These are phyloP conservation scores for Scedosporium dehoogii DNA, from an alignment of 2,329 filamentous ascomycete genomes.

Conservation along the genomic window DNA sequence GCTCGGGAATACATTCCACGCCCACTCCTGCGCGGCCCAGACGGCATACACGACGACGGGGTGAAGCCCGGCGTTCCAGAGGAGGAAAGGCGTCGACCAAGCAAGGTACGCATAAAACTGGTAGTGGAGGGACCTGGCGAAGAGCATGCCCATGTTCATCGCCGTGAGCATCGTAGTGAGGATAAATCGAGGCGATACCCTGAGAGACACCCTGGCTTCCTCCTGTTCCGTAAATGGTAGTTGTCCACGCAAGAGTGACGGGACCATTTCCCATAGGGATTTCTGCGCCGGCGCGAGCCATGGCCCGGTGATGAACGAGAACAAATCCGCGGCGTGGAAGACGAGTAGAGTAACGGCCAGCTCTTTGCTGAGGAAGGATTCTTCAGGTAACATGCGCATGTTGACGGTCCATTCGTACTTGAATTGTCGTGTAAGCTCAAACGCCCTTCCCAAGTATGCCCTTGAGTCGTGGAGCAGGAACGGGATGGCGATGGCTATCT, in stretches of 20 bases:
- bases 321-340: constrained; percentile 55
- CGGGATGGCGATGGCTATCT: constrained; percentile 56
- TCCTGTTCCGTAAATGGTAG: constrained; percentile 39
- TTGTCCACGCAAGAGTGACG: constrained; percentile 28
- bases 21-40: constrained; percentile 79
- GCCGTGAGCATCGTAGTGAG: constrained; percentile 68
- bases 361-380: constrained; percentile 57
- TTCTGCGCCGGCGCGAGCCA: constrained; percentile 65
- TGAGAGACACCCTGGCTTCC: constrained; percentile 44
- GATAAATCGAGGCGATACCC: constrained; percentile 62
- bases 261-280: constrained; percentile 42
- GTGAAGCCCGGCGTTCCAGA: constrained; percentile 68
- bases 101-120: constrained; percentile 91
- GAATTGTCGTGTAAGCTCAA: constrained; percentile 85
- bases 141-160: constrained; percentile 71
- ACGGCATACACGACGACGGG: constrained; percentile 56
- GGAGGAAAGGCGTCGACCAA: constrained; percentile 78
- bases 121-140: constrained; percentile 83
- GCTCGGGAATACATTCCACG: constrained; percentile 92
- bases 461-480: constrained; percentile 57
- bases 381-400: constrained; percentile 89
- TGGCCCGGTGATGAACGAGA: constrained; percentile 52
- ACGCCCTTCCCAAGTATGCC: constrained; percentile 73
- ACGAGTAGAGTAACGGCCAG: constrained; percentile 61
- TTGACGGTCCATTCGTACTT: constrained; percentile 99